phyloP scores from a whole-genome alignment of 2,329 filamentous ascomycete species.

The Blastomyces silverae region DNA sequence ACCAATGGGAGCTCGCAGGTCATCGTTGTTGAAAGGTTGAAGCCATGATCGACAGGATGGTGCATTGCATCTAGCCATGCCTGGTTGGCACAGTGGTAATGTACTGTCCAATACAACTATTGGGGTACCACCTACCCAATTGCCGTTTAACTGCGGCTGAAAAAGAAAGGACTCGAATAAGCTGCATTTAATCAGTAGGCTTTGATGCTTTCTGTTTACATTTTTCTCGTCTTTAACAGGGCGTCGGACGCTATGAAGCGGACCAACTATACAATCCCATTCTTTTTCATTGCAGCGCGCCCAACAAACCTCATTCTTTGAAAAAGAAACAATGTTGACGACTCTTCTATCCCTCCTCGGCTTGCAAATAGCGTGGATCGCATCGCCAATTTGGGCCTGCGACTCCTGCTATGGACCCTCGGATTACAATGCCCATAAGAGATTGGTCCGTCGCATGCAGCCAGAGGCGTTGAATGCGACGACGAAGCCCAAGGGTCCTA shows the following conservation, averaged over 20 bases:
- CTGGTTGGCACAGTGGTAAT: too few relatives aligned
- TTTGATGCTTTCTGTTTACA: too few relatives aligned
- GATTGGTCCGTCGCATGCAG: slow-evolving; percentile 24
- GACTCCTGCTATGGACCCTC: slow-evolving; percentile 23
- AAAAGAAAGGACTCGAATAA: background rate
- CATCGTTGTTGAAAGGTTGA: too few relatives aligned
- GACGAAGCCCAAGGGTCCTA: slow-evolving; percentile 21
- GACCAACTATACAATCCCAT: background rate
- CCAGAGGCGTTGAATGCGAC: slow-evolving; percentile 22
- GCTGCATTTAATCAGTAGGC: too few relatives aligned
- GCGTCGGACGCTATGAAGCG: too few relatives aligned
- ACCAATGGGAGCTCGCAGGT: too few relatives aligned
- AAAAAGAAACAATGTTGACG: background rate
- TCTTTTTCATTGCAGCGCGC: background rate
- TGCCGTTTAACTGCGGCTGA: background rate
- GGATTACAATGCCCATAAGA: slow-evolving; percentile 18
- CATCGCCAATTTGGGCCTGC: slow-evolving; percentile 17
- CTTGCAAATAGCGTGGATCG: slow-evolving; percentile 12
- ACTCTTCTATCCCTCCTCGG: background rate
- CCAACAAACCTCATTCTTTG: background rate
- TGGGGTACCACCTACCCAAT: too few relatives aligned
- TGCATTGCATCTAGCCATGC: too few relatives aligned
- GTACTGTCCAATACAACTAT: too few relatives aligned
- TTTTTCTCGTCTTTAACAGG: too few relatives aligned
- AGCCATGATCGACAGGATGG: too few relatives aligned